Percentiles rank a stretch among this genome's conserved stretches.
Evolutionary conservation across 192 early-diverging fungal genomes (phyloP).

Genomic region (Rhizophlyctis rosea): DNA sequence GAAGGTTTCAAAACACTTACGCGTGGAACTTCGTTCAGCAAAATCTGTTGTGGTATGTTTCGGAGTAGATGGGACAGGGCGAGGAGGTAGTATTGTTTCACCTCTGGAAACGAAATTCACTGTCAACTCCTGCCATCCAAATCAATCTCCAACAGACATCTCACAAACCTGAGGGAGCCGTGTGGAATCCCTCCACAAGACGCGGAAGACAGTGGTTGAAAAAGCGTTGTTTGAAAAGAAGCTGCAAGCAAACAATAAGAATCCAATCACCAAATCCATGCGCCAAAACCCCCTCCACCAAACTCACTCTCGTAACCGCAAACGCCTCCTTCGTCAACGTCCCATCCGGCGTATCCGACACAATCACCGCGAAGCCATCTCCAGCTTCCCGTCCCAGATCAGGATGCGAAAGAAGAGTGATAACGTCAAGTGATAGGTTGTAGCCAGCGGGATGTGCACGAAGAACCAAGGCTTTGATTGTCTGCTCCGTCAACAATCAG

Average conservation of each 20-base stretch:
- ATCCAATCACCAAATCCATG: slow-evolving; percentile 9
- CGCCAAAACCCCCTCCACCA: neutral
- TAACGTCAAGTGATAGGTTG: slow-evolving; percentile 49
- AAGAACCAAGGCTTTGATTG: slow-evolving; percentile 64
- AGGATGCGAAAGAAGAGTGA: slow-evolving; percentile 48
- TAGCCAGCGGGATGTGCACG: slow-evolving; percentile 51
- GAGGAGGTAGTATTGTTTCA: slow-evolving; percentile 71
- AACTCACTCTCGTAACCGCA: slow-evolving; percentile 57
- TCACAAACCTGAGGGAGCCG: slow-evolving; percentile 9
- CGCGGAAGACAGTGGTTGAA: slow-evolving; percentile 70
- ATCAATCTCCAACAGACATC: too few species aligned
- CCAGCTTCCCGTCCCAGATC: slow-evolving; percentile 51
- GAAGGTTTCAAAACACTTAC: slow-evolving; percentile 45
- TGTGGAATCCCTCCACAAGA: slow-evolving; percentile 26
- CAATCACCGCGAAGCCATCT: slow-evolving; percentile 68
- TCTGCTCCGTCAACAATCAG: slow-evolving; percentile 39
- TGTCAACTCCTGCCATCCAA: neutral
- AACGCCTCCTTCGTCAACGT: slow-evolving; percentile 64
- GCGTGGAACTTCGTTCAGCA: slow-evolving; percentile 71
- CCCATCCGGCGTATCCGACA: slow-evolving; percentile 66
- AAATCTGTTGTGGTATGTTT: slow-evolving; percentile 78
- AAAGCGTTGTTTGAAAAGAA: slow-evolving; percentile 83
- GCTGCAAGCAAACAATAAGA: slow-evolving; percentile 21
- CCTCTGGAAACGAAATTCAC: slow-evolving; percentile 27
- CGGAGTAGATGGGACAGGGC: slow-evolving; percentile 79